phyloP scores from a whole-genome alignment of 176 grass and related monocot species.

The Raddia distichophylla region DNA sequence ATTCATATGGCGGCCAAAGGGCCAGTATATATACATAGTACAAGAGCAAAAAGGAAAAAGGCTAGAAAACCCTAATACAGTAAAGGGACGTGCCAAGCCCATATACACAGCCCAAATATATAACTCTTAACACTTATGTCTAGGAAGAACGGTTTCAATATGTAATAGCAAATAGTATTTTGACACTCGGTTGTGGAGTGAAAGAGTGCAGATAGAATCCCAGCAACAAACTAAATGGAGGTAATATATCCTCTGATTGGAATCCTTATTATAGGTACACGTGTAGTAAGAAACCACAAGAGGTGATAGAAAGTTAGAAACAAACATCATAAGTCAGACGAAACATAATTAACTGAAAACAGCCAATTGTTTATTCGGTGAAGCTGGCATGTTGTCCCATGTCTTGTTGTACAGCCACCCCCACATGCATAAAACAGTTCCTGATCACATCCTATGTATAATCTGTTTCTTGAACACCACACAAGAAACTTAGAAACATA shows the following conservation, averaged over 20 bases:
- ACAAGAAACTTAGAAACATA: slow-evolving; percentile 37
- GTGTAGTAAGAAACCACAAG: slow-evolving; percentile 9
- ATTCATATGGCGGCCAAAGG: too few species aligned
- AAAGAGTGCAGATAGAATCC: slow-evolving; percentile 19
- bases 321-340: slow-evolving; percentile 27
- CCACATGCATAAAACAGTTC: not conserved
- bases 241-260: slow-evolving; percentile 24
- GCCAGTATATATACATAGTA: too few species aligned
- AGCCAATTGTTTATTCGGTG: slow-evolving; percentile 13
- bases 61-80: too few species aligned
- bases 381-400: slow-evolving; percentile 22
- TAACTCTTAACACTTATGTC: not conserved
- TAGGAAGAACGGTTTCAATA: slow-evolving; percentile 17
- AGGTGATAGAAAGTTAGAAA: slow-evolving; percentile 1
- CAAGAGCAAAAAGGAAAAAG: too few species aligned
- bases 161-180: slow-evolving; percentile 10
- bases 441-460: not conserved
- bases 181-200: slow-evolving; percentile 17
- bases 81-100: too few species aligned
- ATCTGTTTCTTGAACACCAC: slow-evolving; percentile 13
- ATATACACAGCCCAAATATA: too few species aligned
- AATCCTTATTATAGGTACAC: slow-evolving; percentile 24
- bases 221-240: slow-evolving; percentile 17
- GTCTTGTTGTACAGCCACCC: slow-evolving; percentile 5
- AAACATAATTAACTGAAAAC: slow-evolving; percentile 17